phyloP scores from a whole-genome alignment of 139 green algal species.

The Ulvella scutata region DNA sequence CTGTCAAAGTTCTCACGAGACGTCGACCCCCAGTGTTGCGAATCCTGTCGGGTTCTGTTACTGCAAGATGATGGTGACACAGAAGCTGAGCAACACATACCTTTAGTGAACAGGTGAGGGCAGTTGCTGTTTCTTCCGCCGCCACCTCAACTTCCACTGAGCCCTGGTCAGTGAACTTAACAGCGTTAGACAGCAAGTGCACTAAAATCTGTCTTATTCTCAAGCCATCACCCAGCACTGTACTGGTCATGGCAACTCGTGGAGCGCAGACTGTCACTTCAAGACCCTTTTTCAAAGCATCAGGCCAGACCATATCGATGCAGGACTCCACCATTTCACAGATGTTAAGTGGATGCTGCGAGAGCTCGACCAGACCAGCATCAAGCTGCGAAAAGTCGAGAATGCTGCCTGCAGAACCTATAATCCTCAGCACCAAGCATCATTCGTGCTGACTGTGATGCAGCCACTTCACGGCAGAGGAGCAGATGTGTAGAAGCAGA shows the following conservation, averaged over 20 bases:
- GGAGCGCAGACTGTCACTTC: slow-evolving; percentile 20
- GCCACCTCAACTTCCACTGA: slow-evolving; percentile 16
- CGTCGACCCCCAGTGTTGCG: no score
- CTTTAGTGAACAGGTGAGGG: not conserved
- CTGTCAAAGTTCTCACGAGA: no score
- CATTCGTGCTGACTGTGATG: no score
- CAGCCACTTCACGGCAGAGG: no score
- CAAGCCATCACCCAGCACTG: slow-evolving; percentile 24
- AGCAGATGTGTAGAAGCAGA: no score
- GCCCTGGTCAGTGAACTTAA: slow-evolving; percentile 59
- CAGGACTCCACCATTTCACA: slow-evolving; percentile 9
- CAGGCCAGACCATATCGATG: slow-evolving; percentile 16
- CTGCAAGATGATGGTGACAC: no score
- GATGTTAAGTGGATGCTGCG: not conserved
- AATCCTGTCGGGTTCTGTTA: no score
- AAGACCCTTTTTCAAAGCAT: slow-evolving; percentile 15
- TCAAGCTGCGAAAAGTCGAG: slow-evolving; percentile 9
- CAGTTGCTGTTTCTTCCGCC: not conserved
- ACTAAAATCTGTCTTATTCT: slow-evolving; percentile 39
- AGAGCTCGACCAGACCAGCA: not conserved
- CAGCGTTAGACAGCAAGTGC: slow-evolving; percentile 49
- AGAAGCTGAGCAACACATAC: not conserved
- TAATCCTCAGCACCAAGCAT: no score
- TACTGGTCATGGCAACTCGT: not conserved
- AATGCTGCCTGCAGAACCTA: slow-evolving; percentile 6